These are phyloP conservation scores for Quercus wislizeni DNA, from an alignment of 306 rosid genomes.

Conservation along the genomic window DNA sequence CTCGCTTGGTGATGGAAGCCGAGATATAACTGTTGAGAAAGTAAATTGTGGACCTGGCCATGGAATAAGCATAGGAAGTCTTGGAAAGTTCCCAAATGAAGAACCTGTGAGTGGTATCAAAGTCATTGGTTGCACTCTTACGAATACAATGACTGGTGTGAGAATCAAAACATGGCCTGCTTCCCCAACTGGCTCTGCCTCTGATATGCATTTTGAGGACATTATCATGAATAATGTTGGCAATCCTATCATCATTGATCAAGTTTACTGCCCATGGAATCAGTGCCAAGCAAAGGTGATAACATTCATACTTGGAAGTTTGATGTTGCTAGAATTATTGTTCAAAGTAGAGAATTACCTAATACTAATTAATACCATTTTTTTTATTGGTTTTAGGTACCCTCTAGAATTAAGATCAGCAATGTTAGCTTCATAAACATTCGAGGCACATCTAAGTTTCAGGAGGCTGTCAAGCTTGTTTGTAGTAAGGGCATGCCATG, in stretches of 20 bases:
- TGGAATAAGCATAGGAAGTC: constrained; percentile 47
- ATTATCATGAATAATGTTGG: too few relatives aligned
- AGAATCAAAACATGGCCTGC: constrained; percentile 54
- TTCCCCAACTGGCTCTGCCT: not conserved
- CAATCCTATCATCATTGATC: too few relatives aligned
- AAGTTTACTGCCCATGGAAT: constrained; percentile 46
- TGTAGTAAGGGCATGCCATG: constrained; percentile 45
- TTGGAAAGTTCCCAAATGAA: constrained; percentile 33
- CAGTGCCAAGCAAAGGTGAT: constrained; percentile 30
- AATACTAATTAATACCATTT: not conserved
- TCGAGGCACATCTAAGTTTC: constrained; percentile 20
- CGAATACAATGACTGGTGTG: constrained; percentile 25
- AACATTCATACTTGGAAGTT: not conserved
- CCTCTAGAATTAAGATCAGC: constrained; percentile 46
- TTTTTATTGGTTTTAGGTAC: constrained; percentile 7
- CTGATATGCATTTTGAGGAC: constrained; percentile 23
- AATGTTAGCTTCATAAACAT: constrained; percentile 45
- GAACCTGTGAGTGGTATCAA: constrained; percentile 18
- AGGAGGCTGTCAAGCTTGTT: constrained; percentile 27
- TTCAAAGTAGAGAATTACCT: not conserved
- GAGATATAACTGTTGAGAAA: not conserved
- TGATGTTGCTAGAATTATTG: not conserved
- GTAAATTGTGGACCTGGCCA: constrained; percentile 56
- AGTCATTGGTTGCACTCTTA: too few relatives aligned
- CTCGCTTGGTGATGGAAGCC: constrained; percentile 47